Evolutionary conservation across 805 yeast species (phyloP).

Genomic region (Candida piceae): DNA sequence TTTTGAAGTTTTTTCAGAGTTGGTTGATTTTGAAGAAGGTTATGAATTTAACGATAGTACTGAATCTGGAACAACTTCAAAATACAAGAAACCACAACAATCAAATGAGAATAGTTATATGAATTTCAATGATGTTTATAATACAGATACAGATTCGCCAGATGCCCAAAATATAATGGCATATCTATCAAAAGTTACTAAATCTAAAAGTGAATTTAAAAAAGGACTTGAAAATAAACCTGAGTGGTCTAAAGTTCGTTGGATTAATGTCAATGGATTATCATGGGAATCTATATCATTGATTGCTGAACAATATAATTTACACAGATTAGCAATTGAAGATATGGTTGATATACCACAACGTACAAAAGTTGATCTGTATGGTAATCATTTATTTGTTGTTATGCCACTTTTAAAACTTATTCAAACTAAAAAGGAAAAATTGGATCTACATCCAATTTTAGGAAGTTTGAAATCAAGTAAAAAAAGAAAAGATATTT

Average conservation of each 20-base stretch:
- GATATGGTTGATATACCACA: conserved; percentile 62
- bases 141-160: too few species aligned
- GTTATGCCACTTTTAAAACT: conserved; percentile 50
- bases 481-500: neutral
- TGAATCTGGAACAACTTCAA: too few species aligned
- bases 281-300: conserved; percentile 54
- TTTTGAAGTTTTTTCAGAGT: conserved; percentile 33
- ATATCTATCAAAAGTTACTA: conserved; percentile 14
- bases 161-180: conserved; percentile 2
- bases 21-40: conserved; percentile 9
- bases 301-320: conserved; percentile 37
- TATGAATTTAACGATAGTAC: too few species aligned
- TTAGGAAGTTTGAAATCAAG: conserved; percentile 1
- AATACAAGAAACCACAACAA: neutral
- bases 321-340: conserved; percentile 54
- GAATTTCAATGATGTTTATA: too few species aligned
- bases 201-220: conserved; percentile 27
- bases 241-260: conserved; percentile 45
- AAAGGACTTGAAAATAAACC: conserved; percentile 34
- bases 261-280: conserved; percentile 57
- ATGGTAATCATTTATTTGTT: conserved; percentile 46
- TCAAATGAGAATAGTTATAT: too few species aligned
- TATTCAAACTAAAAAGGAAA: conserved; percentile 24
- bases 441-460: conserved; percentile 2
- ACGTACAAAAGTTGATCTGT: conserved; percentile 53